Percentiles rank a stretch among this genome's conserved stretches.
These are phyloP conservation scores for Trichosporon coremiiforme DNA, from an alignment of 1,284 basidiomycete genomes.

Conservation along the genomic window DNA sequence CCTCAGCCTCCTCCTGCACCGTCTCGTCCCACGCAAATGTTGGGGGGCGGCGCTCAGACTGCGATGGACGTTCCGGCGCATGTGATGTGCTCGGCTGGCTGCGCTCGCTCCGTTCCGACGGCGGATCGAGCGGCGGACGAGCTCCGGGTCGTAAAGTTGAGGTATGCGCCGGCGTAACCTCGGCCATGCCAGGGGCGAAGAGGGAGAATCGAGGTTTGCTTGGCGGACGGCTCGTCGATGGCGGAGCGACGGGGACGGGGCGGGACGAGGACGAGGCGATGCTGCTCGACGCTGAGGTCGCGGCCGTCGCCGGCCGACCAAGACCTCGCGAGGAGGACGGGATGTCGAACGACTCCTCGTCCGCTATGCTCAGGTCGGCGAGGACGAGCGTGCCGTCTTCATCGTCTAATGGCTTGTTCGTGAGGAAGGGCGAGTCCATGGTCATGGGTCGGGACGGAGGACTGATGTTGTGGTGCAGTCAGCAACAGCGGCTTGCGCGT, in stretches of 20 bases:
- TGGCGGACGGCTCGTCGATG: background rate
- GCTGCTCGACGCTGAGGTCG: background rate
- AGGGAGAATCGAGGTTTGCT: conserved; percentile 10
- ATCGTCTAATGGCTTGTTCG: conserved; percentile 15
- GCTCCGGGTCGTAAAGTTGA: background rate
- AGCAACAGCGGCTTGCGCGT: background rate
- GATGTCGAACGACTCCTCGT: conserved; percentile 12
- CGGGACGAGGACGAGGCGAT: background rate
- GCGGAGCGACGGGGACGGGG: background rate
- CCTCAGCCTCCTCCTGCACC: background rate
- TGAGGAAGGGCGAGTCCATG: conserved; percentile 25
- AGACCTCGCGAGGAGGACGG: background rate
- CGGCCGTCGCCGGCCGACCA: background rate
- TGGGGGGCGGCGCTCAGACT: background rate
- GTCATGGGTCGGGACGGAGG: background rate
- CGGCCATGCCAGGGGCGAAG: conserved; percentile 2
- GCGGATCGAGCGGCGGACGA: background rate
- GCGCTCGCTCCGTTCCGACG: background rate
- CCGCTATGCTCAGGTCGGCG: conserved; percentile 18
- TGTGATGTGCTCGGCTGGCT: background rate
- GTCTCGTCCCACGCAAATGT: conserved; percentile 11
- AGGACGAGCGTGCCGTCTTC: conserved; percentile 20
- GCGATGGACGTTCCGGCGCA: background rate
- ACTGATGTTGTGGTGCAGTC: background rate
- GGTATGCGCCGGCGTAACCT: background rate